Conservation (phyloP, 1,284 basidiomycete species). For the Quambalaria eucalypti region DNA sequence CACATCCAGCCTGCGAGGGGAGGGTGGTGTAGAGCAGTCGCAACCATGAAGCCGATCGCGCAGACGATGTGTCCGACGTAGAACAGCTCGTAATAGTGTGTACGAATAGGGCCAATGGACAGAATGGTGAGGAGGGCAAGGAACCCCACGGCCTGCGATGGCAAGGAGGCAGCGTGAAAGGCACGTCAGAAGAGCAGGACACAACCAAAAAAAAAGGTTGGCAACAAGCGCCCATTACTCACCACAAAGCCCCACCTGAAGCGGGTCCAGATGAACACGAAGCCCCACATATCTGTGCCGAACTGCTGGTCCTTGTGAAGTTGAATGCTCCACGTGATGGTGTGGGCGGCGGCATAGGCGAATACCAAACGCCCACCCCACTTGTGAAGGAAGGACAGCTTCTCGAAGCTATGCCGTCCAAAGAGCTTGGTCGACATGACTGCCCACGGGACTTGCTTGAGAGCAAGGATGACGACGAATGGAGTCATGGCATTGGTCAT, state of each 20-base stretch:
- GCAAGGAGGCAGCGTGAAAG: slow-evolving; percentile 3
- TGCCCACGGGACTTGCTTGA: slow-evolving; percentile 74
- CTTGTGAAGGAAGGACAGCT: slow-evolving; percentile 63
- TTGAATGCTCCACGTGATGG: slow-evolving; percentile 67
- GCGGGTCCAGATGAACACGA: slow-evolving; percentile 60
- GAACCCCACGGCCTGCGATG: slow-evolving; percentile 63
- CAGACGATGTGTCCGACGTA: slow-evolving; percentile 61
- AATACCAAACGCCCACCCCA: slow-evolving; percentile 68
- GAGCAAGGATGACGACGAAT: slow-evolving; percentile 64
- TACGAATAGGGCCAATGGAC: slow-evolving; percentile 60
- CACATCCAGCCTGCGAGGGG: slow-evolving; percentile 56
- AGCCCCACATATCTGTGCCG: slow-evolving; percentile 55
- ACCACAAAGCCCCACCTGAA: slow-evolving; percentile 67
- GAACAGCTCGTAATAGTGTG: slow-evolving; percentile 65
- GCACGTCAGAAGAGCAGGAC: background rate
- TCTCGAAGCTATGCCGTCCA: slow-evolving; percentile 66
- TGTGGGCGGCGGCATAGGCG: slow-evolving; percentile 62
- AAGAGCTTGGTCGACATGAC: slow-evolving; percentile 64
- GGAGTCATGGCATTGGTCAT: slow-evolving; percentile 72
- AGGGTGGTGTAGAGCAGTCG: slow-evolving; percentile 48
- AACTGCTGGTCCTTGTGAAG: slow-evolving; percentile 54
- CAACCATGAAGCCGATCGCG: slow-evolving; percentile 41
- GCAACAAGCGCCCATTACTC: no score
- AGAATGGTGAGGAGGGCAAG: slow-evolving; percentile 62
- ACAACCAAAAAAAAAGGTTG: no score